Evolutionary conservation across 75 land plant genomes (phyloP), one percentile per base, ranked within the genome.

Genomic region (Selaginella tamariscina): DNA sequence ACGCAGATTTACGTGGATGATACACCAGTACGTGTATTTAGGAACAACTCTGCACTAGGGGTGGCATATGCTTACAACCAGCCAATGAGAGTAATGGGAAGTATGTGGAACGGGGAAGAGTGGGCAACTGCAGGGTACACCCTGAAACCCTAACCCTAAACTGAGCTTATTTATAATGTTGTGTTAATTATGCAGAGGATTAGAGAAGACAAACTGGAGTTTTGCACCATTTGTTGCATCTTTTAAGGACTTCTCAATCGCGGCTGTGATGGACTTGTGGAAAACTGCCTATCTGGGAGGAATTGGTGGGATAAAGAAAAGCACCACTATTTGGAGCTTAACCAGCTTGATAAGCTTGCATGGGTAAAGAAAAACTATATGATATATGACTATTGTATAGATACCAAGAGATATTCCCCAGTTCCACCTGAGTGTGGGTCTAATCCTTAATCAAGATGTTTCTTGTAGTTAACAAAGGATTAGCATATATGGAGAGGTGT

Each of bases 1-100:
- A n/a, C n/a, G 49, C 79, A 90, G 96, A 1, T 87, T 87, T 79
- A 1, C 15, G 84, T 90, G 30, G 96, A 90, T 68, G 77, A 68
- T 1, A 71, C 72, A n/a, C 96, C 96, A 0, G 83, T 90, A 13
- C 79, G 96, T 24, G 88, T 82, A 0, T 90, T 67, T 84, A 82
- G 80, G 70, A 90, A 90, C 84, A 83, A 80, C 49, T 73, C 60
- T 56, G 79, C 72, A 0, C 74, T 55, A 23, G 86, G 88, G 1
- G 56, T 81, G 2, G 73, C 82, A n/a, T 78, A 60, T 65, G 82
- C 85, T 0, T 59, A 68, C 8, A 67, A 32, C 24, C 71, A 80
- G 66, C 78, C 79, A 0, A 83, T 85, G 85, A 72, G 76, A 0
- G 44, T 85, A 1, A 78, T 71, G 57, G 71, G 72, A 0, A 77